Percentiles rank a stretch among this genome's conserved stretches.
Conservation (phyloP, 1,284 basidiomycete genomes). For the Pyrrhoderma noxium region DNA sequence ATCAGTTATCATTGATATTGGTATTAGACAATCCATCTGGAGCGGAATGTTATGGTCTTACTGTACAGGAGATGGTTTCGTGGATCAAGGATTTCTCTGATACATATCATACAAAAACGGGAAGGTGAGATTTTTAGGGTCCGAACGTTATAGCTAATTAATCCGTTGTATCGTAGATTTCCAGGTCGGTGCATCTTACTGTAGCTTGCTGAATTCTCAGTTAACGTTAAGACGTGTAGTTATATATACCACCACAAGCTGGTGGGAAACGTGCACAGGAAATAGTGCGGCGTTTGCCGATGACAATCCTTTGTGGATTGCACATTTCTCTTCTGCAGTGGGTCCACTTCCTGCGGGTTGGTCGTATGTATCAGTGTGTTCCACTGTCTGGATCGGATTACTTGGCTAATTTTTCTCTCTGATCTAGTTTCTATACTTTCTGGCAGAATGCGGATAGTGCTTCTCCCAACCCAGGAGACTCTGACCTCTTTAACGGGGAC, state of each 20-base stretch:
- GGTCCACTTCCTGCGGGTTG: slow-evolving; percentile 53
- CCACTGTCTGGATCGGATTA: too few species aligned
- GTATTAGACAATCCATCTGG: slow-evolving; percentile 43
- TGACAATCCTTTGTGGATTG: slow-evolving; percentile 54
- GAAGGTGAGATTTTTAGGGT: slow-evolving; percentile 30
- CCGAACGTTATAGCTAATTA: too few species aligned
- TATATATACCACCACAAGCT: slow-evolving; percentile 58
- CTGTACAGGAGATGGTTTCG: slow-evolving; percentile 45
- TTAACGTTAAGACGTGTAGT: slow-evolving; percentile 26
- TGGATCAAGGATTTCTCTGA: slow-evolving; percentile 59
- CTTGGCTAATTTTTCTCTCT: too few species aligned
- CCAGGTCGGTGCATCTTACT: slow-evolving; percentile 25
- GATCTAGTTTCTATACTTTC: slow-evolving; percentile 44
- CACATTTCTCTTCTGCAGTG: slow-evolving; percentile 40
- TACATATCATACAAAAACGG: slow-evolving; percentile 49
- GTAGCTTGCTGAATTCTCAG: background rate
- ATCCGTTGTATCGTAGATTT: slow-evolving; percentile 25
- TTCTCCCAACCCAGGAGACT: slow-evolving; percentile 47
- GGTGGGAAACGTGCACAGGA: slow-evolving; percentile 64
- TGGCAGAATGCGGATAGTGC: slow-evolving; percentile 53
- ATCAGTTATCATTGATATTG: background rate
- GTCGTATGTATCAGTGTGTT: slow-evolving; percentile 24
- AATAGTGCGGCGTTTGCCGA: slow-evolving; percentile 42
- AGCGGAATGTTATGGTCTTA: slow-evolving; percentile 50
- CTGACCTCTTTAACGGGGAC: slow-evolving; percentile 47